Percentiles rank a stretch among this genome's conserved stretches.
Evolutionary conservation across 306 rosid genomes (phyloP).

Genomic region (Aeschynomene evenia): DNA sequence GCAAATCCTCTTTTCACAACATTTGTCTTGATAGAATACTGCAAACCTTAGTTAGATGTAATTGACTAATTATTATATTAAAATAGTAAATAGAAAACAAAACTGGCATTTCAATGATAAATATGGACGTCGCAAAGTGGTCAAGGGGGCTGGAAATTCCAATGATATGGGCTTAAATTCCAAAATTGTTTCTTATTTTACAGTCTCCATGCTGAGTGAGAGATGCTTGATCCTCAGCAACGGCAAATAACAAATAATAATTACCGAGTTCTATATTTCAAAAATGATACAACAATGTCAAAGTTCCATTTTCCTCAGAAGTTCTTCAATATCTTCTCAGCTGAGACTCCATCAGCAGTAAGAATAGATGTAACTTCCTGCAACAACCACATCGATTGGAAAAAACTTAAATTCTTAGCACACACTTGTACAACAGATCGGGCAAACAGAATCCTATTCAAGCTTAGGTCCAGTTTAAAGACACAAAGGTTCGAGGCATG

Average conservation of each 20-base stretch:
- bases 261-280: constrained; percentile 10
- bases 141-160: constrained; percentile 17
- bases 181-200: constrained; percentile 47
- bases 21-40: not conserved
- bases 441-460: not conserved
- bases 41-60: not conserved
- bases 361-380: constrained; percentile 95
- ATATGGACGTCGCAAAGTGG: constrained; percentile 3
- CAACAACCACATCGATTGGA: constrained; percentile 29
- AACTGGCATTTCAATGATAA: not conserved
- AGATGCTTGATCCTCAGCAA: constrained; percentile 50
- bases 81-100: not conserved
- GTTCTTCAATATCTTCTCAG: constrained; percentile 83
- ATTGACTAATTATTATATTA: too few species aligned
- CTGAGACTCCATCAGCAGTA: constrained; percentile 74
- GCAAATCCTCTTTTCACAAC: too few species aligned
- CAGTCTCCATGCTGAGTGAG: constrained; percentile 49
- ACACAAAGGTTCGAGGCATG: not conserved
- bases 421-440: not conserved
- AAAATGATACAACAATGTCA: constrained; percentile 56
- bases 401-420: too few species aligned
- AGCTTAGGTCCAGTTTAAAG: not conserved
- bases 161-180: constrained; percentile 22
- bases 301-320: constrained; percentile 48
- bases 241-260: constrained; percentile 41